phyloP scores from a whole-genome alignment of 345 rosid genomes.

The Hevea brasiliensis region DNA sequence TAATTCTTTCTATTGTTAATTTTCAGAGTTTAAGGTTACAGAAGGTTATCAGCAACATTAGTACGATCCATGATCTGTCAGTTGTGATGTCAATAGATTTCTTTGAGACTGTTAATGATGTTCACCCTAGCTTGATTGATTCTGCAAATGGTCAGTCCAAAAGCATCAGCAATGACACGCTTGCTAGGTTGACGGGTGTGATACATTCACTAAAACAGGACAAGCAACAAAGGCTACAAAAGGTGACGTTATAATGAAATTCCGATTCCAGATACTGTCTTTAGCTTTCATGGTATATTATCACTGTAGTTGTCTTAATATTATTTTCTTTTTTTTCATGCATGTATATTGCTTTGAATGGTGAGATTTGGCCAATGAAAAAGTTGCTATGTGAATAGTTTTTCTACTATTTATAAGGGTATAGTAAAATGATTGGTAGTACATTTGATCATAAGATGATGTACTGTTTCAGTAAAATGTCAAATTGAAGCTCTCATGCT shows the following conservation, averaged over 20 bases:
- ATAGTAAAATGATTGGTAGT: neutral
- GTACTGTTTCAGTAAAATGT: neutral
- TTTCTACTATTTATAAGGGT: neutral
- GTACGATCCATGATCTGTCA: constrained; percentile 60
- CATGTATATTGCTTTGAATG: neutral
- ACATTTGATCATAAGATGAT: neutral
- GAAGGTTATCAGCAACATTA: constrained; percentile 54
- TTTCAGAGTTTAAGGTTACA: constrained; percentile 69
- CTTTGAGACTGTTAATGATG: constrained; percentile 49
- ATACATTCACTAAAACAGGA: constrained; percentile 59
- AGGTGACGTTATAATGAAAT: constrained; percentile 48
- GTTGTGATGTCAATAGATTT: constrained; percentile 70
- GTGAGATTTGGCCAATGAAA: neutral
- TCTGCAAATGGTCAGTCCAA: constrained; percentile 47
- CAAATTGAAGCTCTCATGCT: neutral
- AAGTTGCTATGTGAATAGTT: no score
- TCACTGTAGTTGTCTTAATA: no score
- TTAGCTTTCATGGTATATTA: no score
- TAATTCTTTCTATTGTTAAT: constrained; percentile 13
- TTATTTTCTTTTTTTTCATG: neutral
- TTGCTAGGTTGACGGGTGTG: constrained; percentile 57
- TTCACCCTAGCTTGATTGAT: constrained; percentile 62
- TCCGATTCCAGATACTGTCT: neutral
- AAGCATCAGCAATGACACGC: constrained; percentile 82
- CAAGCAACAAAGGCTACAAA: constrained; percentile 62